Evolutionary conservation across 148 eudicot genomes (phyloP).

Genomic region (Simmondsia chinensis): DNA sequence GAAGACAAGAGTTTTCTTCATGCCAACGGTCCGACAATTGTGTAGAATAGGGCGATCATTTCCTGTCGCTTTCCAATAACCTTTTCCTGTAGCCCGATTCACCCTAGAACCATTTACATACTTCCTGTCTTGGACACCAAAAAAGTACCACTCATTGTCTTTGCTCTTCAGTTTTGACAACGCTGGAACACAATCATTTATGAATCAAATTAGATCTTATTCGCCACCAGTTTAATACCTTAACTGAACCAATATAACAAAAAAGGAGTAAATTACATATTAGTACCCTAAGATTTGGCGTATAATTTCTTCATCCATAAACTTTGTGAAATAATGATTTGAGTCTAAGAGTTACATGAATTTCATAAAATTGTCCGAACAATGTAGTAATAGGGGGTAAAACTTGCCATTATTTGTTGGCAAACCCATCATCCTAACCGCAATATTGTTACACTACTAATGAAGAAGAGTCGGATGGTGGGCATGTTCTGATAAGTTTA

Average conservation of each 20-base stretch:
- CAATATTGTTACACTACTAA: too few relatives aligned
- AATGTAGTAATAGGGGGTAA: too few relatives aligned
- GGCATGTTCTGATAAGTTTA: too few relatives aligned
- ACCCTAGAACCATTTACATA: slow-evolving; percentile 73
- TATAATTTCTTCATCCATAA: too few relatives aligned
- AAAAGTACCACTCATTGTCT: slow-evolving; percentile 78
- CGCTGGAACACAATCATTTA: slow-evolving; percentile 19
- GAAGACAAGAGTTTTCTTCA: slow-evolving; percentile 79
- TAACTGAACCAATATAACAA: not conserved
- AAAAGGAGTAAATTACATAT: not conserved
- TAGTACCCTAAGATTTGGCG: too few relatives aligned
- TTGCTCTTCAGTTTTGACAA: slow-evolving; percentile 59
- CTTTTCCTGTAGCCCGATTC: slow-evolving; percentile 67
- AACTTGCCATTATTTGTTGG: too few relatives aligned
- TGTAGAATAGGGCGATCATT: slow-evolving; percentile 62
- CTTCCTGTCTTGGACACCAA: slow-evolving; percentile 69
- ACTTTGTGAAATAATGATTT: too few relatives aligned
- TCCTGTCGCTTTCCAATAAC: slow-evolving; percentile 89
- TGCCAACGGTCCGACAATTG: slow-evolving; percentile 46
- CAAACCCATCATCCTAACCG: too few relatives aligned
- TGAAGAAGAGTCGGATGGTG: too few relatives aligned
- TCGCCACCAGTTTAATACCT: too few relatives aligned
- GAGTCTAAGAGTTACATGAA: too few relatives aligned
- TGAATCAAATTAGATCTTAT: not conserved
- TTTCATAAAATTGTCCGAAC: too few relatives aligned